Evolutionary conservation across 176 grass and related monocot genomes (phyloP).

Genomic region (Otatea glauca): DNA sequence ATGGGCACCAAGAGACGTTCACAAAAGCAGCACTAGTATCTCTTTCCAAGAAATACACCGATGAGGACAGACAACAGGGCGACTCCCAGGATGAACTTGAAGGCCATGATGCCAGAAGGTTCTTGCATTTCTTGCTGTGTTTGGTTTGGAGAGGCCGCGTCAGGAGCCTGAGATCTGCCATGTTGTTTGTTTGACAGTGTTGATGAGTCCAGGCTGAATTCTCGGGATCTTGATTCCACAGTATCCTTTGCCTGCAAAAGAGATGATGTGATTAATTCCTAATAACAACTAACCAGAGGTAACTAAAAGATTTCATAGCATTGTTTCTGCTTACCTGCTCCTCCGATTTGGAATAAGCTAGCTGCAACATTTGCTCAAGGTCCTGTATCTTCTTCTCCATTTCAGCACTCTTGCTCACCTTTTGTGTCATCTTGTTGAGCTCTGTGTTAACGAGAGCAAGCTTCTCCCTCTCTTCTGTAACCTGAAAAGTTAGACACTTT

Average conservation of each 20-base stretch:
- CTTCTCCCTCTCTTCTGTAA: conserved; percentile 58
- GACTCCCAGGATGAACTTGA: conserved; percentile 91
- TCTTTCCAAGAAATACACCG: conserved; percentile 87
- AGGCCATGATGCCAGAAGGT: conserved; percentile 89
- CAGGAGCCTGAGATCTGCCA: conserved; percentile 31
- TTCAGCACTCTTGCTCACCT: conserved; percentile 61
- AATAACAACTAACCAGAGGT: conserved; percentile 12
- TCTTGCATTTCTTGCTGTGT: conserved; percentile 46
- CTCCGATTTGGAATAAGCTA: conserved; percentile 48
- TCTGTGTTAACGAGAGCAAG: conserved; percentile 54
- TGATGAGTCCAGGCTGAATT: conserved; percentile 48
- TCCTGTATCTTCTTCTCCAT: conserved; percentile 79
- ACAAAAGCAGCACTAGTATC: conserved; percentile 62
- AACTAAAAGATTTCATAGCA: conserved; percentile 15
- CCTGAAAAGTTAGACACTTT: conserved; percentile 42
- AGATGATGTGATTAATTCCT: conserved; percentile 32
- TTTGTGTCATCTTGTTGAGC: conserved; percentile 63
- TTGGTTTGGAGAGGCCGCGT: conserved; percentile 30
- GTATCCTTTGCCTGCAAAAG: conserved; percentile 59
- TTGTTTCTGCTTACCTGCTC: conserved; percentile 44
- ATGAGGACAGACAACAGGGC: conserved; percentile 72
- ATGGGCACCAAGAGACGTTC: neutral
- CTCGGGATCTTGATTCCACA: conserved; percentile 56
- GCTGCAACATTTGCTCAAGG: conserved; percentile 76
- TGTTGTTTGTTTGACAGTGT: conserved; percentile 37